phyloP scores from a whole-genome alignment of 2,329 filamentous ascomycete genomes.

The Mycosphaerelloides madeirae region DNA sequence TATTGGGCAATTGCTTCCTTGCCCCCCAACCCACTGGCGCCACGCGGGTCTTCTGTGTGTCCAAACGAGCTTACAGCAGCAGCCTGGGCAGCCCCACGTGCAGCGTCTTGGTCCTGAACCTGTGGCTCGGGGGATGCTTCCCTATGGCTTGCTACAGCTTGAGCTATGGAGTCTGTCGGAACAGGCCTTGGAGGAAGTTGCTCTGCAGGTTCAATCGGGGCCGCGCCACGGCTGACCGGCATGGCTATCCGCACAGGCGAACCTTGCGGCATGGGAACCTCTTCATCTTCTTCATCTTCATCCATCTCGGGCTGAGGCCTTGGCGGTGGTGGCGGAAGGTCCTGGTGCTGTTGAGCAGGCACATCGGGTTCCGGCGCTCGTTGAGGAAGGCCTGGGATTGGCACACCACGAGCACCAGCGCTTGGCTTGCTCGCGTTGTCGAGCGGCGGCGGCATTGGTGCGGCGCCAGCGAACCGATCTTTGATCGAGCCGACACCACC shows the following conservation, averaged over 20 bases:
- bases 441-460: conserved; percentile 57
- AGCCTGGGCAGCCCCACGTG: conserved; percentile 51
- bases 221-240: conserved; percentile 66
- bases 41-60: conserved; percentile 36
- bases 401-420: conserved; percentile 58
- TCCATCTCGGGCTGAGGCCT: conserved; percentile 31
- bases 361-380: conserved; percentile 48
- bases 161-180: conserved; percentile 59
- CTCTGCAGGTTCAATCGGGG: conserved; percentile 50
- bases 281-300: conserved; percentile 30
- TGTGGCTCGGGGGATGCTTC: conserved; percentile 62
- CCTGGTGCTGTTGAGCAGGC: conserved; percentile 52
- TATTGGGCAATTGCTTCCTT: conserved; percentile 78
- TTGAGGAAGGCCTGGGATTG: conserved; percentile 70
- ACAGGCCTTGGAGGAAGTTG: conserved; percentile 51
- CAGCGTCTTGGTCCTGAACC: conserved; percentile 50
- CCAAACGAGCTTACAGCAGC: conserved; percentile 44
- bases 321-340: conserved; percentile 40
- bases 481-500: conserved; percentile 69
- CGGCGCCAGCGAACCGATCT: conserved; percentile 75
- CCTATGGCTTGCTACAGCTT: conserved; percentile 59
- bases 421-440: conserved; percentile 66
- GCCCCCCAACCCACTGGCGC: conserved; percentile 46
- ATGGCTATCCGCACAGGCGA: conserved; percentile 84
- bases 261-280: conserved; percentile 45